Conservation (phyloP, 805 yeast genomes). For the Pichia pseudocactophila region DNA sequence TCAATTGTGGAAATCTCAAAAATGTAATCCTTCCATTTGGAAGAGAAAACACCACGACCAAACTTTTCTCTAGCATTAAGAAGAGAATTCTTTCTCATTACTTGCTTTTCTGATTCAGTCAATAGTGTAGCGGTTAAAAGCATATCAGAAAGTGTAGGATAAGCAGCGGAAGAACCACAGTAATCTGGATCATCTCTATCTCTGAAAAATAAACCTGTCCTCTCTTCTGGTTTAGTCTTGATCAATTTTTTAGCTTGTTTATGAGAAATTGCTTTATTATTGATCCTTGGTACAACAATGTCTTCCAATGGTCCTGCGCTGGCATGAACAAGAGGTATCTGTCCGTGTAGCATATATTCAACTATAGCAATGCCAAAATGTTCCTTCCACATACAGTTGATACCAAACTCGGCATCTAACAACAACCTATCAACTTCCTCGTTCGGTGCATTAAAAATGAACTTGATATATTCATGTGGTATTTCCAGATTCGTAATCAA, state of each 20-base stretch:
- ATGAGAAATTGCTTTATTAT: slow-evolving; percentile 16
- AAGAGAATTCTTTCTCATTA: slow-evolving; percentile 18
- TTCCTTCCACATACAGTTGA: slow-evolving; percentile 99
- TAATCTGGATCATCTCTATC: slow-evolving; percentile 63
- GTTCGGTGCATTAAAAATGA: slow-evolving; percentile 62
- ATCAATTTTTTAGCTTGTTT: neutral
- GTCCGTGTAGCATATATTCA: slow-evolving; percentile 80
- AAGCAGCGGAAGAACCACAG: slow-evolving; percentile 10
- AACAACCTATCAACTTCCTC: slow-evolving; percentile 48
- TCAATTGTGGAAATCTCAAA: slow-evolving; percentile 14
- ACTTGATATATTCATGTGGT: slow-evolving; percentile 27
- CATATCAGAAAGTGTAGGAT: slow-evolving; percentile 36
- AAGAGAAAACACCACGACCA: slow-evolving; percentile 19
- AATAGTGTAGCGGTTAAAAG: slow-evolving; percentile 30
- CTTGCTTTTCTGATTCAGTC: slow-evolving; percentile 7
- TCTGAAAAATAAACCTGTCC: slow-evolving; percentile 75
- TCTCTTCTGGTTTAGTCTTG: slow-evolving; percentile 18
- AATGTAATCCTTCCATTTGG: slow-evolving; percentile 18
- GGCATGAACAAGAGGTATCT: slow-evolving; percentile 84
- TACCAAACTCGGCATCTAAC: slow-evolving; percentile 55
- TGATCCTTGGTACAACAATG: slow-evolving; percentile 50
- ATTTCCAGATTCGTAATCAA: slow-evolving; percentile 38
- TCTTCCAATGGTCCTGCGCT: slow-evolving; percentile 93
- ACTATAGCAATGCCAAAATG: slow-evolving; percentile 98
- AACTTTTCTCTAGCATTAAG: slow-evolving; percentile 21